Evolutionary conservation across 2,329 filamentous ascomycete genomes (phyloP).

Genomic region (Talaromyces sp.): DNA sequence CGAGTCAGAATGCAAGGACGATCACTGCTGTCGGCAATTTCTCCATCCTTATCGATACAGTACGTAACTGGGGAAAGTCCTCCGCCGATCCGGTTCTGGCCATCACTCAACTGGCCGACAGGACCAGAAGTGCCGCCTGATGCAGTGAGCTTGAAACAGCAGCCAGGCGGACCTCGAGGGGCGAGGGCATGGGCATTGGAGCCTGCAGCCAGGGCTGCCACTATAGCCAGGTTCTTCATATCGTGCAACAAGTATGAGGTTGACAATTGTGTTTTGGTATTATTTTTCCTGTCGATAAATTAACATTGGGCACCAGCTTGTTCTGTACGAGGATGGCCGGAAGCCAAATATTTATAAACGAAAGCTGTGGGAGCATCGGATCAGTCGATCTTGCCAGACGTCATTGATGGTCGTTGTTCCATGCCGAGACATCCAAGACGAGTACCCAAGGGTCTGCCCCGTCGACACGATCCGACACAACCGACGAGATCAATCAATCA

Average conservation of each 20-base stretch:
- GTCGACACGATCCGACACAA: not conserved
- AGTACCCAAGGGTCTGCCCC: not conserved
- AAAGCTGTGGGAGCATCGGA: not conserved
- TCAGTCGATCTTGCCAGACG: not conserved
- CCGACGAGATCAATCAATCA: not conserved
- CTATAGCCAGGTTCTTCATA: constrained; percentile 22
- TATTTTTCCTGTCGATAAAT: not conserved
- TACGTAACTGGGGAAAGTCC: constrained; percentile 46
- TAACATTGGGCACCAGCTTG: not conserved
- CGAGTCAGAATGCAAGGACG: constrained; percentile 62
- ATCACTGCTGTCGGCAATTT: constrained; percentile 52
- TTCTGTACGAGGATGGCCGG: not conserved
- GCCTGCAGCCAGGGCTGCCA: constrained; percentile 37
- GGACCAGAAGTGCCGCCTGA: constrained; percentile 45
- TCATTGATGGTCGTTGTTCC: not conserved
- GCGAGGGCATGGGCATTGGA: constrained; percentile 43
- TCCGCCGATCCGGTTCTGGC: constrained; percentile 58
- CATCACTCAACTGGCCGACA: constrained; percentile 58
- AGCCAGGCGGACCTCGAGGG: constrained; percentile 33
- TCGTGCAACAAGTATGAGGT: too few relatives aligned
- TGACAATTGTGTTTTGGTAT: not conserved
- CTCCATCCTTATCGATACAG: constrained; percentile 50
- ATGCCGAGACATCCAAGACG: not conserved
- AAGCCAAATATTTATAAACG: not conserved
- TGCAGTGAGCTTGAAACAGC: constrained; percentile 51